Evolutionary conservation across 345 rosid species (phyloP), one percentile per base, ranked within the genome.

Genomic region (Mangifera indica): DNA sequence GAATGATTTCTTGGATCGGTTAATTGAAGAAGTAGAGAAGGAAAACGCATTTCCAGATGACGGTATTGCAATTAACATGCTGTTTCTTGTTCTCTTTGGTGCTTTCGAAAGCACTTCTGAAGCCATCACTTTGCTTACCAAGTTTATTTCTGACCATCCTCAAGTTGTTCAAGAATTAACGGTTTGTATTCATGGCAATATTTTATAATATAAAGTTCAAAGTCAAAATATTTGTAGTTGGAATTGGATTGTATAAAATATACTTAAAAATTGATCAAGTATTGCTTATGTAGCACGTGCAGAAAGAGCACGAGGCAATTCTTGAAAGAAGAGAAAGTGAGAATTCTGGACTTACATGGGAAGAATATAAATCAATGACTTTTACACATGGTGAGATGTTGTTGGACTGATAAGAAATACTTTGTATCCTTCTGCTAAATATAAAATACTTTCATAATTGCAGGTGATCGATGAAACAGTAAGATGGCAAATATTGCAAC

Each of bases 391-490:
- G 87, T 81, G 24, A 71, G 56, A 8, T 42, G 1, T 14, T 14
- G 53, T 15, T 3, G 53, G 15, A 49, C 53, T 46, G 0, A 37
- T 6, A 37, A 5, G 9, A 37, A 37, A 37, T 37, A 37, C 42
- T 37, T 0, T 37, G 42, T 6, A 5, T 5, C 37, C 0, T 34
- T 7, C 37, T 5, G 37, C 7, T 7, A 7, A 1, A 34, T 34
- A 34, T 48, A 11, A 46, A 12, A 48, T 48, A 45, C 49, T 45
- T 9, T 45, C 2, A 0, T 1, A 18, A 6, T 34, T 62, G 29
- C 78, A 80, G 87, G 84, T 82, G 18, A 78, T 86, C 11, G 82
- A 87, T 59, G 89, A 85, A 71, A 73, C 78, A 14, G 60, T 82
- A 10, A 76, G 88, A 57, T 87, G 20, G 76, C 79, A 77, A 82